Base-by-base conservation (phyloP, 83 land plant species). In the Picea abies region DNA sequence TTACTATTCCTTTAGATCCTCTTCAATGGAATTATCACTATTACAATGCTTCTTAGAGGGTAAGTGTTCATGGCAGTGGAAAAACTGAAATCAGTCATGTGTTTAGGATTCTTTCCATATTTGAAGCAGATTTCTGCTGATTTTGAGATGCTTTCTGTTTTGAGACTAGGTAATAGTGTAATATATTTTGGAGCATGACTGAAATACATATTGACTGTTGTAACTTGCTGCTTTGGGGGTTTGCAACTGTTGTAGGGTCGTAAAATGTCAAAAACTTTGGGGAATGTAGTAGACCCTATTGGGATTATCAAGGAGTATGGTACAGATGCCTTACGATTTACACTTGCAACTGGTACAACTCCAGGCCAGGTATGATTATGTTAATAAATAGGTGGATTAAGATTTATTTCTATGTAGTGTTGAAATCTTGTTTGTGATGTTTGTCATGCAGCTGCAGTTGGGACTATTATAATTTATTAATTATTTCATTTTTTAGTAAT, bases 211-310 rank as follows among this genome's bases (percentile, higher is more conserved):
- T 80, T 71, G 39, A 26, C 41, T n/a, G 41, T 25, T 26, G 16
- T 76, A 37, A 76, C 3, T 37, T 80, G 39, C 7, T 25, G 14
- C 26, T 63, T 62, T 63, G 81, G 65, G 15, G 22, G 81, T 80
- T 32, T 78, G 32, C 63, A 78, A 60, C 41, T 47, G 16, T 69
- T 84, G 81, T 89, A 98, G 98, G 98, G 98, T 4, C 84, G 97
- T 58, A 98, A 96, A 87, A 98, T 98, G 98, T 98, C 99, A 64
- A 98, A 98, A 75, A 84, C 99, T 7, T 44, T 98, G 68, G 99
- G 99, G 26, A 98, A 98, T 90, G 99, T 96, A 32, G 86, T 98
- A 75, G 99, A 98, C 75, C 99, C 99, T 63, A 12, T 94, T 66
- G 95, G 93, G 71, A 94, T 88, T 17, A 94, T 97, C 66, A 82